Evolutionary conservation across 2,329 filamentous ascomycete species (phyloP).

Genomic region (Xylariaceae sp.): DNA sequence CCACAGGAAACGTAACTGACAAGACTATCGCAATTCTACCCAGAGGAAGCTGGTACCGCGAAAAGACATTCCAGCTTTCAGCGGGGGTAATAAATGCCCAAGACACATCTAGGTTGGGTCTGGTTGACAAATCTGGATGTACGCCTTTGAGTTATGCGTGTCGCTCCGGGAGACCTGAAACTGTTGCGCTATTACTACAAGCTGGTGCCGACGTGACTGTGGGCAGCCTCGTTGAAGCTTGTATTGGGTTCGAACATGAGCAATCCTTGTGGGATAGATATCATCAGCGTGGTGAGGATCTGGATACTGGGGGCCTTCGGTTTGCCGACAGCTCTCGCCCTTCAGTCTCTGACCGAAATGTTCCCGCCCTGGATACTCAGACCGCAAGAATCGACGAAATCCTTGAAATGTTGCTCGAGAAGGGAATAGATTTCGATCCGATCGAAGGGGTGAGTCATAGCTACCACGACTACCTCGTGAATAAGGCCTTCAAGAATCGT

Average conservation of each 20-base stretch:
- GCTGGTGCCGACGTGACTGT: background rate
- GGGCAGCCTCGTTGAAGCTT: background rate
- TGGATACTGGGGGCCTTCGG: background rate
- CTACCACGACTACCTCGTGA: background rate
- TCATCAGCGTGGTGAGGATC: background rate
- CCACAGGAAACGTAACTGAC: background rate
- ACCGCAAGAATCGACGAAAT: conserved; percentile 11
- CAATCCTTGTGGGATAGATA: conserved; percentile 5
- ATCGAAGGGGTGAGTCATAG: too few species aligned
- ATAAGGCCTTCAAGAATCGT: background rate
- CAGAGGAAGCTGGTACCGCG: conserved; percentile 7
- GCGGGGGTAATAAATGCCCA: background rate
- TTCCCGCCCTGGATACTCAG: background rate
- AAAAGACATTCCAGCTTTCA: background rate
- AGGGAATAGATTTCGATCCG: background rate
- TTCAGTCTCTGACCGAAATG: background rate
- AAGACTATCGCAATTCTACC: background rate
- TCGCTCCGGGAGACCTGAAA: conserved; percentile 16
- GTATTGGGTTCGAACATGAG: conserved; percentile 1
- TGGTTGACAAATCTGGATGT: background rate
- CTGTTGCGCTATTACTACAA: conserved; percentile 1
- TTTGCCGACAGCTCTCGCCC: background rate
- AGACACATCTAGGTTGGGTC: background rate
- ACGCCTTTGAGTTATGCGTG: conserved; percentile 10
- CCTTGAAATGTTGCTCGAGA: conserved; percentile 2